These are phyloP conservation scores for Aristolochia contorta DNA, from an alignment of 164 flowering plant species.

Conservation along the genomic window DNA sequence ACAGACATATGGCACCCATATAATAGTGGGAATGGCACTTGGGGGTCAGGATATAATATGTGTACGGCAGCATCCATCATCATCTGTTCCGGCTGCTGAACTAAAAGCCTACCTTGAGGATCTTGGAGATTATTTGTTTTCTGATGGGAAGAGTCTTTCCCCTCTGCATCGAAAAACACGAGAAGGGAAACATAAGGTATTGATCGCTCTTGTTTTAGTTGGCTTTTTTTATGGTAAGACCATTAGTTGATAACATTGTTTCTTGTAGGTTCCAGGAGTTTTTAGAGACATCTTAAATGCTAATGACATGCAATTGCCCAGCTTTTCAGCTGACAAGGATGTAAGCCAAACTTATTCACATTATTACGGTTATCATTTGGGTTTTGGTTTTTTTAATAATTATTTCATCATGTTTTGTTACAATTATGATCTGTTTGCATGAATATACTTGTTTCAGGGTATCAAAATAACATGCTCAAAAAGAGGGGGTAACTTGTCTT, in stretches of 20 bases:
- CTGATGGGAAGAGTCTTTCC: conserved; percentile 55
- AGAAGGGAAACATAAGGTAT: conserved; percentile 51
- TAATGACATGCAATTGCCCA: conserved; percentile 54
- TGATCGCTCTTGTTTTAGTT: not conserved
- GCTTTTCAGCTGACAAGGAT: conserved; percentile 75
- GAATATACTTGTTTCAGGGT: conserved; percentile 35
- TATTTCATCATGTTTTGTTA: not conserved
- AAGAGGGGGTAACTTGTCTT: conserved; percentile 68
- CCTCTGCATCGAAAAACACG: conserved; percentile 35
- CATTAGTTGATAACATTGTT: conserved; percentile 3
- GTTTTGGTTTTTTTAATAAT: not conserved
- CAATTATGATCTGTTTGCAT: not conserved
- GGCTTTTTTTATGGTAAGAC: no score
- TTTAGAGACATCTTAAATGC: conserved; percentile 58
- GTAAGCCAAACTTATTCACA: conserved; percentile 32
- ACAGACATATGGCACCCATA: conserved; percentile 76
- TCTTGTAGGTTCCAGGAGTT: conserved; percentile 64
- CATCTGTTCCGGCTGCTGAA: conserved; percentile 62
- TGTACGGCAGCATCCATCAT: conserved; percentile 58
- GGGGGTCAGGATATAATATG: conserved; percentile 88
- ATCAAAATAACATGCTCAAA: conserved; percentile 63
- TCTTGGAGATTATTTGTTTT: conserved; percentile 72
- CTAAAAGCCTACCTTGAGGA: conserved; percentile 66
- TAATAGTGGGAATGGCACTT: conserved; percentile 72
- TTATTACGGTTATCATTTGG: not conserved